Evolutionary conservation across 2,329 filamentous ascomycete genomes (phyloP).

Genomic region (Westerdykella sp.): DNA sequence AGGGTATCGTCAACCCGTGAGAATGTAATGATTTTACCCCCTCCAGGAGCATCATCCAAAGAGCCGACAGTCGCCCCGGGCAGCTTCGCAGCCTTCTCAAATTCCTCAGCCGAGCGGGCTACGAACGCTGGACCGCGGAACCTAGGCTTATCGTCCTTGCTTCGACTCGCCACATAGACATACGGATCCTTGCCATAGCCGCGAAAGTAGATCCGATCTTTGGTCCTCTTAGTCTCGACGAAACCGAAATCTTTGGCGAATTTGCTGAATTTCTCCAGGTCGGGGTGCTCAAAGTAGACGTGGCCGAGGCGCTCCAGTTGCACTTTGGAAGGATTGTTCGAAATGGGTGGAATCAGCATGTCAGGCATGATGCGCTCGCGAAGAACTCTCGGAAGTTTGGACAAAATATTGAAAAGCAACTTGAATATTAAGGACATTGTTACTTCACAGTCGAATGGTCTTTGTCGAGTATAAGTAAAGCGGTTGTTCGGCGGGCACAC

Average conservation of each 20-base stretch:
- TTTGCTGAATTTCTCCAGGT: conserved; percentile 2
- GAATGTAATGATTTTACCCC: conserved; percentile 42
- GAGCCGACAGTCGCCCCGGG: conserved; percentile 46
- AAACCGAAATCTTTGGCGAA: conserved; percentile 6
- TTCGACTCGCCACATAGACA: conserved; percentile 38
- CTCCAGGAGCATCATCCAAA: conserved; percentile 44
- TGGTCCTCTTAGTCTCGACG: neutral
- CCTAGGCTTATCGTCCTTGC: conserved; percentile 36
- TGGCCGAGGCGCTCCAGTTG: conserved; percentile 1
- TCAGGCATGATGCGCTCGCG: conserved; percentile 1
- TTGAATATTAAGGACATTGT: neutral
- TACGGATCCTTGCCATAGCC: conserved; percentile 54
- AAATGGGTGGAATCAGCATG: neutral
- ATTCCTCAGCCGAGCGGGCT: conserved; percentile 50
- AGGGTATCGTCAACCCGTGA: conserved; percentile 41
- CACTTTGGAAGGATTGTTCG: conserved; percentile 2
- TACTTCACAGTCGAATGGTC: no score
- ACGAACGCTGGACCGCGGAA: conserved; percentile 52
- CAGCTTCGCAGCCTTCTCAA: conserved; percentile 34
- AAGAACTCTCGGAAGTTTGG: conserved; percentile 1
- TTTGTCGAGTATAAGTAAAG: no score
- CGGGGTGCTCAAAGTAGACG: neutral
- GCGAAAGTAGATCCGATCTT: conserved; percentile 45
- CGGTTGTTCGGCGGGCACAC: no score
- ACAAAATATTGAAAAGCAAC: neutral